Conservation (phyloP, 2,329 filamentous ascomycete species). For the Rhynchosporium secalis region DNA sequence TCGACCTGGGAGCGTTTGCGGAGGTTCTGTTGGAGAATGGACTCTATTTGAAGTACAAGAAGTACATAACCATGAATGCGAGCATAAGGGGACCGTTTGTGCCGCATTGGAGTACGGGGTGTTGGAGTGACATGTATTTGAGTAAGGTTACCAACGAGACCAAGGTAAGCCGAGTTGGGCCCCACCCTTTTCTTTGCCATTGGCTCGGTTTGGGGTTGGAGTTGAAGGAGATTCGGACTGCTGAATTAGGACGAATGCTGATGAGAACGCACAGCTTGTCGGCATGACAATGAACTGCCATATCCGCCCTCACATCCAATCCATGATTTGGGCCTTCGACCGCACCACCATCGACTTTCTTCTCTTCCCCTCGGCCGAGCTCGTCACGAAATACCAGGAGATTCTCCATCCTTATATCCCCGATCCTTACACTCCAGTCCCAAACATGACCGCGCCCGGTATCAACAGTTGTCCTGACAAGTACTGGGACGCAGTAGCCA, state of each 20-base stretch:
- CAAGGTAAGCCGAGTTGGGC: conserved; percentile 25
- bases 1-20: conserved; percentile 34
- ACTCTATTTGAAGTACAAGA: conserved; percentile 34
- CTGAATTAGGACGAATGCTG: background rate
- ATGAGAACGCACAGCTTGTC: conserved; percentile 28
- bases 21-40: conserved; percentile 33
- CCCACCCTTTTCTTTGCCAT: background rate
- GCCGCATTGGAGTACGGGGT: conserved; percentile 32
- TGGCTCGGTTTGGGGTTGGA: no score
- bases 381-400: conserved; percentile 12
- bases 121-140: conserved; percentile 37
- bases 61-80: conserved; percentile 37
- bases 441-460: conserved; percentile 13
- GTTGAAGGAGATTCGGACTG: no score
- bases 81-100: conserved; percentile 37
- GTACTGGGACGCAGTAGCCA: conserved; percentile 31
- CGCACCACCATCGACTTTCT: conserved; percentile 30
- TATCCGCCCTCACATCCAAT: conserved; percentile 32
- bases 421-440: background rate
- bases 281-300: conserved; percentile 36
- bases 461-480: conserved; percentile 16
- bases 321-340: conserved; percentile 38
- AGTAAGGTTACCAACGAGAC: conserved; percentile 29
- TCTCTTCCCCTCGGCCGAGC: conserved; percentile 26
- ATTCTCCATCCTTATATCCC: conserved; percentile 9